phyloP scores from a whole-genome alignment of 495 filamentous ascomycete species.

The Rostrohypoxylon terebratum region DNA sequence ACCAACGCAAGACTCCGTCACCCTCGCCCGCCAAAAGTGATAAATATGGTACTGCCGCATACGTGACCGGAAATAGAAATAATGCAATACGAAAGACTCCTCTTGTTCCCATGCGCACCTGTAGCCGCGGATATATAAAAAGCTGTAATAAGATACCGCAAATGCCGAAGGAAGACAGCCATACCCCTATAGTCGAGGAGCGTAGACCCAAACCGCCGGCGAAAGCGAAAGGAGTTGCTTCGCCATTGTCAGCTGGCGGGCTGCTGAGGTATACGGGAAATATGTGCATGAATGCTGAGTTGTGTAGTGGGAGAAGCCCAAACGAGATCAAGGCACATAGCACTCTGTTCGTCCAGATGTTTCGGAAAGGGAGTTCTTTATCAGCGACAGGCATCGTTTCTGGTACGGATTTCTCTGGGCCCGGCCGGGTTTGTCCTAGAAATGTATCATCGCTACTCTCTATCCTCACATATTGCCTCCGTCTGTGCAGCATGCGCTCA shows the following conservation, averaged over 20 bases:
- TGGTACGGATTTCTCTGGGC: constrained; percentile 46
- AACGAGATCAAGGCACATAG: constrained; percentile 71
- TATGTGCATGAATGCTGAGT: constrained; percentile 78
- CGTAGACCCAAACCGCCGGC: constrained; percentile 77
- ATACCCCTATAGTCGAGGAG: constrained; percentile 75
- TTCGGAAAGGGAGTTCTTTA: constrained; percentile 63
- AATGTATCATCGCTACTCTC: constrained; percentile 34
- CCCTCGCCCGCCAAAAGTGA: constrained; percentile 64
- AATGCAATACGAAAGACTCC: constrained; percentile 69
- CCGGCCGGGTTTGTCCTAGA: constrained; percentile 40
- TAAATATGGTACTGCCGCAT: constrained; percentile 74
- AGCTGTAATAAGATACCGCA: constrained; percentile 77
- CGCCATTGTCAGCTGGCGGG: constrained; percentile 64
- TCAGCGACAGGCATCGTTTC: constrained; percentile 35
- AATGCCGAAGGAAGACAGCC: constrained; percentile 75
- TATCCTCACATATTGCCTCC: constrained; percentile 33
- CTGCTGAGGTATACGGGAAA: constrained; percentile 79
- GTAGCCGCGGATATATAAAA: constrained; percentile 74
- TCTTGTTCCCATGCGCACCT: constrained; percentile 70
- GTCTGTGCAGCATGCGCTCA: constrained; percentile 45
- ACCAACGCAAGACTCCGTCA: constrained; percentile 44
- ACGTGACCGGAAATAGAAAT: constrained; percentile 73
- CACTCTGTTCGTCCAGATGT: constrained; percentile 73
- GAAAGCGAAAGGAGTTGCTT: constrained; percentile 70
- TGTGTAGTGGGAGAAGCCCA: constrained; percentile 77